Conservation (phyloP, 225 moss, liverwort and hornwort genomes). For the Lunularia cruciata region DNA sequence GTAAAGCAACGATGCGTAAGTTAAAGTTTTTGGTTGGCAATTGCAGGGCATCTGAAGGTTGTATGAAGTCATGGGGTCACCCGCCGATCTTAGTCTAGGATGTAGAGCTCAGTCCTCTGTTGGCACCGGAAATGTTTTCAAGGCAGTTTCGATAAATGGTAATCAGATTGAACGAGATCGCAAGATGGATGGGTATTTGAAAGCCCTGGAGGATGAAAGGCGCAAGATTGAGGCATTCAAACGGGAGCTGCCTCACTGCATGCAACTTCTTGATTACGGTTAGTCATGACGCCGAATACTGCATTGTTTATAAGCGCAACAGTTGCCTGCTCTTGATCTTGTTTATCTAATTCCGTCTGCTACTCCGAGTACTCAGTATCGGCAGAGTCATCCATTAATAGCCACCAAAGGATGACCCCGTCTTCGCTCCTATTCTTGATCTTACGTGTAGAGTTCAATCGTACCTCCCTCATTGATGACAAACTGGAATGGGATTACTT, state of each 20-base stretch:
- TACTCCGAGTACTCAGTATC: not conserved
- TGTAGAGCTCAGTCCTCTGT: slow-evolving; percentile 47
- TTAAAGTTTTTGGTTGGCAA: not conserved
- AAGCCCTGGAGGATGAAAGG: slow-evolving; percentile 73
- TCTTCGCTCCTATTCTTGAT: too few species aligned
- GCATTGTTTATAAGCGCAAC: not conserved
- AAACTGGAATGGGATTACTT: too few species aligned
- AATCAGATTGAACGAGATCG: slow-evolving; percentile 36
- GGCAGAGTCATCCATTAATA: too few species aligned
- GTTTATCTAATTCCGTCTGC: not conserved
- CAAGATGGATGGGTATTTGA: slow-evolving; percentile 62
- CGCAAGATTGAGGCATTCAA: slow-evolving; percentile 97
- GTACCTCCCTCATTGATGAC: too few species aligned
- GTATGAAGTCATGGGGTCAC: slow-evolving; percentile 71
- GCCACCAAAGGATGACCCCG: too few species aligned
- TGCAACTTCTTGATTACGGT: slow-evolving; percentile 96
- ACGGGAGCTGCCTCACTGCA: slow-evolving; percentile 88
- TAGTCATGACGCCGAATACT: slow-evolving; percentile 17
- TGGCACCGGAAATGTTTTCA: slow-evolving; percentile 40
- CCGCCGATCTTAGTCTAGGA: slow-evolving; percentile 63
- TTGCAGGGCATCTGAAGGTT: slow-evolving; percentile 29
- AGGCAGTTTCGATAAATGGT: slow-evolving; percentile 37
- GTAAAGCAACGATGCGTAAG: too few species aligned
- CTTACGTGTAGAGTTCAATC: too few species aligned
- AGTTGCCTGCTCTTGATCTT: not conserved